Evolutionary conservation across 768 basidiomycete genomes (phyloP).

Genomic region (Sarcomyxa edulis): DNA sequence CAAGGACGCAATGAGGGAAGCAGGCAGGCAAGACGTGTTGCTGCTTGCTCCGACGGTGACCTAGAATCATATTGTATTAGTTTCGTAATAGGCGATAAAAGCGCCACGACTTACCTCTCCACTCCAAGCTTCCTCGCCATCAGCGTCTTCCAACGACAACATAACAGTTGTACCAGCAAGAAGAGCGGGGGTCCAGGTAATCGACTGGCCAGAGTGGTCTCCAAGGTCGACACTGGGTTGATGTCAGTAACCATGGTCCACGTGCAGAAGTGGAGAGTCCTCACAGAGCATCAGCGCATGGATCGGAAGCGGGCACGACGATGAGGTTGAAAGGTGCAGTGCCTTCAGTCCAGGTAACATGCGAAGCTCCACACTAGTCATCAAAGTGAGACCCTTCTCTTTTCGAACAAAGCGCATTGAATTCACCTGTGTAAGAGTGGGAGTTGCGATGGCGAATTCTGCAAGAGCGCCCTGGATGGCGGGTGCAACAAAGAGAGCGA

Average conservation of each 20-base stretch:
- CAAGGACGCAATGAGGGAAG: constrained; percentile 6
- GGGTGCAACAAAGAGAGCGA: constrained; percentile 61
- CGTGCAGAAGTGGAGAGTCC: constrained; percentile 16
- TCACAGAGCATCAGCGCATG: constrained; percentile 59
- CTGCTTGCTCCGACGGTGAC: constrained; percentile 31
- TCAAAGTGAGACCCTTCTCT: constrained; percentile 2
- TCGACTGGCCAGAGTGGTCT: constrained; percentile 38
- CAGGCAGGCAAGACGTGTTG: constrained; percentile 31
- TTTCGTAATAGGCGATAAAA: constrained; percentile 8
- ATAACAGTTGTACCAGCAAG: constrained; percentile 41
- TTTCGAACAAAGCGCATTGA: neutral
- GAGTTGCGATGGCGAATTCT: constrained; percentile 47
- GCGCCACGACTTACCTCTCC: constrained; percentile 36
- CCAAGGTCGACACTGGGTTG: constrained; percentile 52
- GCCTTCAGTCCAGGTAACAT: constrained; percentile 47
- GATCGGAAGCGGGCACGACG: constrained; percentile 44
- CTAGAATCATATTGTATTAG: constrained; percentile 18
- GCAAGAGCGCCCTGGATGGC: constrained; percentile 49
- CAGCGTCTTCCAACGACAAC: constrained; percentile 48
- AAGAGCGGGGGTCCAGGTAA: constrained; percentile 40
- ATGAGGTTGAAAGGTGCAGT: constrained; percentile 53
- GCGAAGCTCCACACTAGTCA: constrained; percentile 45
- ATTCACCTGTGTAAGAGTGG: constrained; percentile 48
- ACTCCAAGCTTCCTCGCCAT: constrained; percentile 64
- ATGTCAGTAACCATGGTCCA: constrained; percentile 4